Base-by-base conservation (phyloP, 148 eudicot species). In the Amaranthus palmeri region DNA sequence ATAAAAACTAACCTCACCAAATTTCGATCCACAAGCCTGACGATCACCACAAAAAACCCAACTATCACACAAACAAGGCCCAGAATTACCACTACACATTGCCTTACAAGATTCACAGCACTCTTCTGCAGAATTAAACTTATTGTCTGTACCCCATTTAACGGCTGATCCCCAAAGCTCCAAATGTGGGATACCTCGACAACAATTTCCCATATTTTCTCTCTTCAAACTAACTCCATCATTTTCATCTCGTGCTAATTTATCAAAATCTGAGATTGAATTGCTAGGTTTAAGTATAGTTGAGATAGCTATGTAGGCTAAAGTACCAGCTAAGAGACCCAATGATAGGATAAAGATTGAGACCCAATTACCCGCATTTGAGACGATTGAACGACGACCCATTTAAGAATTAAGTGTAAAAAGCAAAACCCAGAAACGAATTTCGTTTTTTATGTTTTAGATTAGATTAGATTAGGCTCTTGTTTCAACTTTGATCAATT, bases 41-140 rank as follows among this genome's bases (percentile, higher is more conserved):
- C 67, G 80, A 79, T 89, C 81, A 52, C 91, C 93, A 69, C 93
- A 89, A 81, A 87, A 89, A 70, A 89, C 93, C 93, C 93, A 89
- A 72, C 77, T 76, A 79, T 89, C 91, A 82, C 93, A 87, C 88
- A 89, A 87, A 65, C 93, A 89, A 57, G 85, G 85, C 59, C 93
- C 93, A 71, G 79, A 84, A 4, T 81, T 81, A 3, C 83, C 91
- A 70, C 62, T 82, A 81, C 93, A 89, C 88, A 87, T 82, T 5
- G 71, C 81, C 76, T 89, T 89, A 71, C 93, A 89, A 71, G 90
- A 85, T 65, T 76, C 45, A 72, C 93, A 89, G 50, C 93, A 89
- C 77, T 85, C 89, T 58, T 75, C 70, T 9, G 83, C 74, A 44
- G 87, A 77, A 83, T 83, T 79, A 44, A 80, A 82, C 88, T 82